Percentiles rank a stretch among this genome's conserved stretches.
Conservation (phyloP, 2,329 filamentous ascomycete genomes). For the Diaporthe velutina region DNA sequence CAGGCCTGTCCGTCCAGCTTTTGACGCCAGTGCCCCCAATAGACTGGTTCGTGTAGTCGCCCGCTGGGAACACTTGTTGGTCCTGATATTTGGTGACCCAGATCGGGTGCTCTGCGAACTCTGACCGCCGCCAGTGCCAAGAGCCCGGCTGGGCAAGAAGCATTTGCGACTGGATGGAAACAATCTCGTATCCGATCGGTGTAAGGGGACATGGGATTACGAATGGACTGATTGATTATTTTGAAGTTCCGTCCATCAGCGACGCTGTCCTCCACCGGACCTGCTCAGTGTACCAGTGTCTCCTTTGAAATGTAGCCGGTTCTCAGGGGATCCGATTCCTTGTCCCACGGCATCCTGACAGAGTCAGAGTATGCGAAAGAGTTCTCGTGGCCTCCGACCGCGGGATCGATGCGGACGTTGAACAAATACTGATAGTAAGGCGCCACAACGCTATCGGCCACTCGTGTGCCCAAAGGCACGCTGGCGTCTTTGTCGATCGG, state of each 20-base stretch:
- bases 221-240: constrained; percentile 58
- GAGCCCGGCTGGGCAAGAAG: constrained; percentile 53
- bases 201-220: constrained; percentile 58
- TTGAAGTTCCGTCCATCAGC: constrained; percentile 61
- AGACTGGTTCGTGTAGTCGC: constrained; percentile 63
- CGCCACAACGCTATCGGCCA: constrained; percentile 73
- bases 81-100: constrained; percentile 55
- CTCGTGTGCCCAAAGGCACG: constrained; percentile 70
- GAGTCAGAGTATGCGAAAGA: background rate
- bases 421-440: constrained; percentile 81
- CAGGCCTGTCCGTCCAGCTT: constrained; percentile 50
- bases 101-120: constrained; percentile 58
- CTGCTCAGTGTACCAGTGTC: background rate
- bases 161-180: constrained; percentile 60
- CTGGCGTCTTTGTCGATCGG: constrained; percentile 69
- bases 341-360: background rate
- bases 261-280: background rate
- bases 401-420: constrained; percentile 73
- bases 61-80: constrained; percentile 57
- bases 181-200: constrained; percentile 61
- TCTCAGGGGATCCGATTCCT: background rate
- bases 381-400: constrained; percentile 55
- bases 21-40: constrained; percentile 36
- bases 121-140: constrained; percentile 55
- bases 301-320: background rate